phyloP scores from a whole-genome alignment of 306 rosid genomes.

The Prunus salicina region DNA sequence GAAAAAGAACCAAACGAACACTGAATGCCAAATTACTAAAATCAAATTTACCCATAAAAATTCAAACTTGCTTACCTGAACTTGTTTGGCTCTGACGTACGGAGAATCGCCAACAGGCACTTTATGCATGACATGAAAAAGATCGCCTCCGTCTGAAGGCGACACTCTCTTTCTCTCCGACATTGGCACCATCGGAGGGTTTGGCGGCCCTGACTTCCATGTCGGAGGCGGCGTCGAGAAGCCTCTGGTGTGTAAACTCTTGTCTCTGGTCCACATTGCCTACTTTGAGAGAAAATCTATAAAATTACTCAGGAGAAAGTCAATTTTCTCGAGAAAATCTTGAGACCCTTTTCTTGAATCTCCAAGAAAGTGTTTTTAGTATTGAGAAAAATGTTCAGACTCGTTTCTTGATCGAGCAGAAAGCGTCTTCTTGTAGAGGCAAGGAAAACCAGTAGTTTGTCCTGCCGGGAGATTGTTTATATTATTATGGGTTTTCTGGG shows the following conservation, averaged over 20 bases:
- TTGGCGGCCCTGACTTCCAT: constrained; percentile 34
- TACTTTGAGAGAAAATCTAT: constrained; percentile 2
- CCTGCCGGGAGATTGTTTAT: not conserved
- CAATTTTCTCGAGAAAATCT: constrained; percentile 30
- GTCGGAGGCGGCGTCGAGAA: constrained; percentile 58
- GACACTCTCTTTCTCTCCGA: constrained; percentile 57
- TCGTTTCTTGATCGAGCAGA: constrained; percentile 19
- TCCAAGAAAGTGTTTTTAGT: constrained; percentile 15
- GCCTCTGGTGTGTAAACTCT: constrained; percentile 40
- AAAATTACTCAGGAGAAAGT: not conserved
- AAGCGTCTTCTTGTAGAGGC: constrained; percentile 11
- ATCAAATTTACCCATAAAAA: not conserved
- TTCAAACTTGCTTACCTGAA: constrained; percentile 53
- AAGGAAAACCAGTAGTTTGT: constrained; percentile 5
- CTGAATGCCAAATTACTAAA: not conserved
- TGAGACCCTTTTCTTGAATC: constrained; percentile 24
- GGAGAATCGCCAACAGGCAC: constrained; percentile 94
- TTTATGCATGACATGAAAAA: constrained; percentile 69
- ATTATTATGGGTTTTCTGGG: constrained; percentile 9
- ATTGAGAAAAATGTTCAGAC: not conserved
- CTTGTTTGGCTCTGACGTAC: constrained; percentile 87
- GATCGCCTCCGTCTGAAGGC: constrained; percentile 40
- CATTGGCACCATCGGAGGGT: constrained; percentile 38
- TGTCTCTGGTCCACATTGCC: constrained; percentile 43
- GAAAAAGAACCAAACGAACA: not conserved